Percentiles rank a stretch among this genome's conserved stretches.
Conservation (phyloP, 2,329 filamentous ascomycete species). For the Trichothecium roseum region DNA sequence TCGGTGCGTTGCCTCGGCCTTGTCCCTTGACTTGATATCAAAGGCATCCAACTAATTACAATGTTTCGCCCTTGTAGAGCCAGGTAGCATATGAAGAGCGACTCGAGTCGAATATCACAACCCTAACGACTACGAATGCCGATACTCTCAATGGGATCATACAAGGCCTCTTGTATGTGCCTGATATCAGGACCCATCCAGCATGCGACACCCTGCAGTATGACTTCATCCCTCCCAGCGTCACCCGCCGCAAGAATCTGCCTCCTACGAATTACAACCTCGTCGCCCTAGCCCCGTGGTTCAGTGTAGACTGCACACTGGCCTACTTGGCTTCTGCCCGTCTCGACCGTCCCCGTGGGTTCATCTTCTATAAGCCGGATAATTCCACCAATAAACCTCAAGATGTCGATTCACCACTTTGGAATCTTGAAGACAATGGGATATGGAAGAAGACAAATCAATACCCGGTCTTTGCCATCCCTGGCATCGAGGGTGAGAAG, state of each 20-base stretch:
- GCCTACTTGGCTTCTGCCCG: slow-evolving; percentile 59
- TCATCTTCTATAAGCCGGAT: slow-evolving; percentile 53
- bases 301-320: slow-evolving; percentile 59
- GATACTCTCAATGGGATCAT: slow-evolving; percentile 50
- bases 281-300: slow-evolving; percentile 81
- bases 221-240: slow-evolving; percentile 62
- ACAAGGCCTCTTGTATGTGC: slow-evolving; percentile 77
- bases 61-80: slow-evolving; percentile 13
- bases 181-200: slow-evolving; percentile 48
- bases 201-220: slow-evolving; percentile 53
- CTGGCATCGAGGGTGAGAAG: slow-evolving; percentile 52
- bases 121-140: slow-evolving; percentile 60
- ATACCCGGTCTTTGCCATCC: slow-evolving; percentile 77
- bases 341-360: slow-evolving; percentile 47
- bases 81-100: slow-evolving; percentile 43
- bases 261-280: slow-evolving; percentile 59
- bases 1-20: slow-evolving; percentile 31
- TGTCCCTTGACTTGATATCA: background rate
- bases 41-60: background rate
- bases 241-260: slow-evolving; percentile 62
- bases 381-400: slow-evolving; percentile 53
- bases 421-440: slow-evolving; percentile 60
- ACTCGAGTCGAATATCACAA: slow-evolving; percentile 54
- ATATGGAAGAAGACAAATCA: slow-evolving; percentile 62
- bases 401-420: slow-evolving; percentile 49